A percentile compares a stretch with the other conserved stretches of the same genome.
Evolutionary conservation across 352 stramenopile genomes (phyloP).

Genomic region (Phytophthora citrophthora): DNA sequence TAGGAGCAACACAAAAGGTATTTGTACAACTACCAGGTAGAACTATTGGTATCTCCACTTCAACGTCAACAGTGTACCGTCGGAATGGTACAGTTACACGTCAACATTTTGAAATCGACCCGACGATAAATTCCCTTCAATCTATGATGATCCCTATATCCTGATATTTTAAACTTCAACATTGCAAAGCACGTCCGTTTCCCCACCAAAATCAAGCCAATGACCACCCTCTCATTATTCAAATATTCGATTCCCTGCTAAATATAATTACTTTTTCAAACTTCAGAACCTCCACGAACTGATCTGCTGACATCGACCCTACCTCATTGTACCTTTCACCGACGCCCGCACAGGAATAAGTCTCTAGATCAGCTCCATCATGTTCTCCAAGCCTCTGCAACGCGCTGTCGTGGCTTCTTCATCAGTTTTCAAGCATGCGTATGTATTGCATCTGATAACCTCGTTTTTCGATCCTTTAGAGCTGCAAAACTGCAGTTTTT

Average conservation of each 20-base stretch:
- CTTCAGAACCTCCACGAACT: constrained; percentile 3
- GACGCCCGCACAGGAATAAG: neutral
- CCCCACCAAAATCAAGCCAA: constrained; percentile 3
- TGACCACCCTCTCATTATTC: neutral
- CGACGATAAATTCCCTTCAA: neutral
- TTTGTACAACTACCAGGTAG: constrained; percentile 31
- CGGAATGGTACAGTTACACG: constrained; percentile 19
- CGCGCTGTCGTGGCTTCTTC: constrained; percentile 28
- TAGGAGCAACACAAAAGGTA: constrained; percentile 4
- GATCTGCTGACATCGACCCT: constrained; percentile 22
- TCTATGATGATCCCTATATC: neutral
- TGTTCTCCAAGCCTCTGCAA: constrained; percentile 53
- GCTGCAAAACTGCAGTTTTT: neutral
- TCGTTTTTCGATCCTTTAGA: neutral
- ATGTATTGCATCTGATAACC: constrained; percentile 6
- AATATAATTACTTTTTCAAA: constrained; percentile 6
- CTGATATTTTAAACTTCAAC: constrained; percentile 15
- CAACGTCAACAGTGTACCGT: constrained; percentile 11
- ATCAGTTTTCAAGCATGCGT: constrained; percentile 34
- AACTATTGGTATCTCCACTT: constrained; percentile 7
- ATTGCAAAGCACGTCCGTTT: neutral
- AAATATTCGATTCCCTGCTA: too few relatives aligned
- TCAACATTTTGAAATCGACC: constrained; percentile 17
- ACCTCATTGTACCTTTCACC: constrained; percentile 22
- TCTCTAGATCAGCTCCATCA: constrained; percentile 11